Base-by-base conservation (phyloP, 495 filamentous ascomycete species). In the Podospora tetraspora region DNA sequence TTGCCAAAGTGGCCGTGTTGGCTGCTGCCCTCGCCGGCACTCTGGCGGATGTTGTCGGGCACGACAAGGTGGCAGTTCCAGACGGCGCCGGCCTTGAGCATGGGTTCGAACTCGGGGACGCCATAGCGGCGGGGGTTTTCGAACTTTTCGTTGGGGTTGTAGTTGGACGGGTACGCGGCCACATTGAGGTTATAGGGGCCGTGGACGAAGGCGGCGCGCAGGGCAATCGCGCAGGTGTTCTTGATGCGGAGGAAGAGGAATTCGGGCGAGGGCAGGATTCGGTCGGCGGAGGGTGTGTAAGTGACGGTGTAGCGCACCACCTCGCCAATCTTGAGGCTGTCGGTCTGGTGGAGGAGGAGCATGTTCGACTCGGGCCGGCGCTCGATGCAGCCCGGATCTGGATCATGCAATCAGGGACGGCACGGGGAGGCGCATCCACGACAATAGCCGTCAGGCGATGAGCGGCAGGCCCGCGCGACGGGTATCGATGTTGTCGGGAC, bases 151-250 rank as follows among this genome's bases (percentile, higher is more conserved):
- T 96, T 91, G 4, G 93, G 92, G 72, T 92, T 86, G 78, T 93
- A 97, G 52, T 83, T 84, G 0, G 88, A 82, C 4, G 93, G 92
- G 72, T 93, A 94, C 21, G 93, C 90, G 57, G 94, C 88, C 10
- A 93, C 87, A 70, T 93, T 92, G 10, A 98, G 84, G 1, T 88
- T 96, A 77, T 99, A 99, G 2, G 95, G 95, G 1, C 95, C 95
- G 78, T 96, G 95, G 57, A 99, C 87, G 75, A 97, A 99, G 52
- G 95, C 95, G 61, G 95, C 95, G 71, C 95, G 91, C 13, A 98
- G 82, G 4, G 95, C 89, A 67, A 94, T 91, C 16, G 93, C 89
- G 23, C 92, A 94, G n/a, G 90, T 92, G 73, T 99, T 99, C 73
- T 90, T 93, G 75, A 99, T 88, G 69, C 90, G 91, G 57, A 99